Conservation (phyloP, 129 eudicot species). For the Artemisia annua region DNA sequence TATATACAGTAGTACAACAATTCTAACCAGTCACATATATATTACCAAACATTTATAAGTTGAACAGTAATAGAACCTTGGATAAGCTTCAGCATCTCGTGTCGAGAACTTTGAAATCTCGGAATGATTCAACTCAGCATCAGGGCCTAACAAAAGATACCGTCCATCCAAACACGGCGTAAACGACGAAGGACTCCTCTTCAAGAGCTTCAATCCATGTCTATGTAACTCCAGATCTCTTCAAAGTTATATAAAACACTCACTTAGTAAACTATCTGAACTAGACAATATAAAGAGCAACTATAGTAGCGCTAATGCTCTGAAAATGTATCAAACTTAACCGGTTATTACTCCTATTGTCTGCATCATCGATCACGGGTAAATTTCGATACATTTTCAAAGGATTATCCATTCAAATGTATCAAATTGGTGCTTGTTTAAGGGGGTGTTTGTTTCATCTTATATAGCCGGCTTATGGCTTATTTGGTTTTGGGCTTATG, state of each 20-base stretch:
- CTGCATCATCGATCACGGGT: too few species aligned
- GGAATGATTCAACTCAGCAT: conserved; percentile 63
- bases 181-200: conserved; percentile 81
- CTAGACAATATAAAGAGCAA: too few species aligned
- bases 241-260: conserved; percentile 8
- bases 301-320: too few species aligned
- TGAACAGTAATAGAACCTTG: conserved; percentile 48
- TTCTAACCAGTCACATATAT: neutral
- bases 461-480: too few species aligned
- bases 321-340: too few species aligned
- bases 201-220: conserved; percentile 85
- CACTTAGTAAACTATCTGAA: too few species aligned
- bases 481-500: too few species aligned
- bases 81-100: conserved; percentile 85
- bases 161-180: conserved; percentile 96
- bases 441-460: too few species aligned
- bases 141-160: conserved; percentile 86
- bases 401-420: too few species aligned
- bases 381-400: neutral
- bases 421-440: too few species aligned
- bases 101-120: conserved; percentile 88
- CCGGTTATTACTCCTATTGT: too few species aligned
- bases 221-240: conserved; percentile 87
- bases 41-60: conserved; percentile 2
- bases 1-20: too few species aligned